Evolutionary conservation across 2,329 filamentous ascomycete species (phyloP).

Genomic region (Polytolypa hystricis): DNA sequence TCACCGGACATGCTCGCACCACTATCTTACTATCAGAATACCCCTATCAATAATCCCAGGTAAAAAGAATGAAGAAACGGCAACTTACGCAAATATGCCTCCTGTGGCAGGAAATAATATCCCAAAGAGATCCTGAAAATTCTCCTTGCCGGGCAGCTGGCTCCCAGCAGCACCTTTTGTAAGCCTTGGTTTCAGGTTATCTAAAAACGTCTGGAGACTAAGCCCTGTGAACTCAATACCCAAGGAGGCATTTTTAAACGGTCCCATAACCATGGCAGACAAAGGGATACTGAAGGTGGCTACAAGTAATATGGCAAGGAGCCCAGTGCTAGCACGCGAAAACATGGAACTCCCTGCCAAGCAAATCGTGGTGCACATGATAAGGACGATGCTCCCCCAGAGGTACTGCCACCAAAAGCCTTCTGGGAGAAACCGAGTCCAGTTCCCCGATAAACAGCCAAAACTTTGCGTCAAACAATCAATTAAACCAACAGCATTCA

Average conservation of each 20-base stretch:
- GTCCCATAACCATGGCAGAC: constrained; percentile 56
- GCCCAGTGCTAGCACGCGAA: constrained; percentile 64
- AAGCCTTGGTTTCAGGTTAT: constrained; percentile 61
- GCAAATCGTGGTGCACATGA: constrained; percentile 63
- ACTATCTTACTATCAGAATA: constrained; percentile 30
- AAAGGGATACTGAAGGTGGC: constrained; percentile 72
- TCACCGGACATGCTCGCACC: constrained; percentile 89
- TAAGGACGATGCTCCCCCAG: constrained; percentile 59
- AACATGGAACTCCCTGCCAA: constrained; percentile 72
- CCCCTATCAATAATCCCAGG: constrained; percentile 40
- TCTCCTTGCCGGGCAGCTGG: constrained; percentile 52
- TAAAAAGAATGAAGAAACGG: constrained; percentile 32
- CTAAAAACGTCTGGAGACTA: constrained; percentile 56
- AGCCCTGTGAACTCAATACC: constrained; percentile 68
- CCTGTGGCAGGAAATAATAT: constrained; percentile 69
- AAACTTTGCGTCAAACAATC: constrained; percentile 72
- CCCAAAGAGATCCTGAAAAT: constrained; percentile 72
- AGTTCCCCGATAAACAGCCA: constrained; percentile 45
- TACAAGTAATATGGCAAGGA: constrained; percentile 59
- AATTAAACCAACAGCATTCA: constrained; percentile 78
- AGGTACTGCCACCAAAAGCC: constrained; percentile 69
- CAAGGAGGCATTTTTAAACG: constrained; percentile 53
- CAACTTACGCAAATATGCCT: constrained; percentile 43
- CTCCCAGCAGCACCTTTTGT: constrained; percentile 52
- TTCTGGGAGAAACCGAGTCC: constrained; percentile 51